A percentile compares a stretch with the other conserved stretches of the same genome.
Conservation (phyloP, 352 stramenopile genomes). For the Phytophthora fragariae region DNA sequence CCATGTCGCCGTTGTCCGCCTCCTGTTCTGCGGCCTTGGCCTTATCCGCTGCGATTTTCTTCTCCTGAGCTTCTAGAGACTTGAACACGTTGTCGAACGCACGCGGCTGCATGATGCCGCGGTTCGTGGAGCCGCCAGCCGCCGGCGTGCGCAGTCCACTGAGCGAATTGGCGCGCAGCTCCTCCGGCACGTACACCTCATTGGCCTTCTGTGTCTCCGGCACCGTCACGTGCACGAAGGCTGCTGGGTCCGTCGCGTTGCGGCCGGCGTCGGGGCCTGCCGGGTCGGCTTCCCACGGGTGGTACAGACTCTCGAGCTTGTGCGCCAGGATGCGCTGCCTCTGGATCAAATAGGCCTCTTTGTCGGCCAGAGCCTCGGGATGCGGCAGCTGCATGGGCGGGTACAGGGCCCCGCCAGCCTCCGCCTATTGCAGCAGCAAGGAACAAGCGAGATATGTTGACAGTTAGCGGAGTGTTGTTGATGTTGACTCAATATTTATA, state of each 20-base stretch:
- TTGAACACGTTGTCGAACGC: slow-evolving; percentile 80
- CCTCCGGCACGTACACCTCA: slow-evolving; percentile 71
- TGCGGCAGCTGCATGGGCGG: slow-evolving; percentile 70
- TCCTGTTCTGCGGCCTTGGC: slow-evolving; percentile 53
- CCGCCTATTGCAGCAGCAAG: slow-evolving; percentile 36
- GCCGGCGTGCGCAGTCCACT: slow-evolving; percentile 44
- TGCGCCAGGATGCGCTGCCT: slow-evolving; percentile 71
- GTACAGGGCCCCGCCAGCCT: slow-evolving; percentile 59
- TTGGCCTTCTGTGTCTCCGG: slow-evolving; percentile 61
- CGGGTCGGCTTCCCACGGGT: slow-evolving; percentile 59
- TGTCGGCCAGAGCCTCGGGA: slow-evolving; percentile 60
- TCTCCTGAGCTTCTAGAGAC: slow-evolving; percentile 72
- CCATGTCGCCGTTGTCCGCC: slow-evolving; percentile 58
- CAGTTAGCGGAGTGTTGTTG: no score
- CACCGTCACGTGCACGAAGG: slow-evolving; percentile 74
- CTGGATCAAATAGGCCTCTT: slow-evolving; percentile 74
- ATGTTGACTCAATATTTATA: no score
- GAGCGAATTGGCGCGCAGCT: slow-evolving; percentile 66
- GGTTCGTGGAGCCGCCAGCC: slow-evolving; percentile 20
- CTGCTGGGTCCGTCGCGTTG: slow-evolving; percentile 39
- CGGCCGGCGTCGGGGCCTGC: slow-evolving; percentile 29
- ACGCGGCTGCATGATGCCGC: slow-evolving; percentile 68
- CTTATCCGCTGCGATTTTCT: slow-evolving; percentile 56
- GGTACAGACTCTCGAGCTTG: slow-evolving; percentile 77
- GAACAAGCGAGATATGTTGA: neutral